These are phyloP conservation scores for Yamadazyma atlantica DNA, from an alignment of 1,139 yeast genomes.

Conservation along the genomic window DNA sequence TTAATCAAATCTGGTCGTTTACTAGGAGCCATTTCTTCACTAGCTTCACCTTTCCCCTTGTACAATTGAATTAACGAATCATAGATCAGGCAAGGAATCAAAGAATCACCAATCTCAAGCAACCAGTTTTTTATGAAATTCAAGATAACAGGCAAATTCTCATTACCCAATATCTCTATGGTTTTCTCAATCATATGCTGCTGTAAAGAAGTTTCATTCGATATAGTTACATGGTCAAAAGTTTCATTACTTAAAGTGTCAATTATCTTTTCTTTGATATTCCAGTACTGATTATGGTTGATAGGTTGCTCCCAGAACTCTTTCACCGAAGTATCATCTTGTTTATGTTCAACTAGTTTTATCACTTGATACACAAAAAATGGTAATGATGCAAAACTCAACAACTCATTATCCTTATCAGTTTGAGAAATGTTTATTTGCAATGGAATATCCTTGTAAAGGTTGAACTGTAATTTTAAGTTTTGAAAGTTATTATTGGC, in stretches of 20 bases:
- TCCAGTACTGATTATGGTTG: constrained; percentile 36
- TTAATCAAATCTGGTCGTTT: constrained; percentile 23
- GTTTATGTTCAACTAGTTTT: constrained; percentile 20
- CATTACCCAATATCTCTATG: constrained; percentile 16
- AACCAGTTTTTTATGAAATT: constrained; percentile 44
- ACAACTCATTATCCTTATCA: constrained; percentile 17
- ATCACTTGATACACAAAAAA: constrained; percentile 28
- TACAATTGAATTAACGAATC: constrained; percentile 34
- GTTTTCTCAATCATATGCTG: constrained; percentile 23
- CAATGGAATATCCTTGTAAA: constrained; percentile 43
- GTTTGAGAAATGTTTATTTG: constrained; percentile 27
- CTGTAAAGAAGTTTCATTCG: constrained; percentile 24
- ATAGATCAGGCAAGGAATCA: constrained; percentile 44
- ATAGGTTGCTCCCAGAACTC: constrained; percentile 33
- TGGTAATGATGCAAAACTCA: constrained; percentile 36
- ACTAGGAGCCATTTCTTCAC: constrained; percentile 2
- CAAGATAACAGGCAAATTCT: constrained; percentile 17
- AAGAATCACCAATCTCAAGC: constrained; percentile 42
- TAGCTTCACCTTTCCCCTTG: constrained; percentile 7
- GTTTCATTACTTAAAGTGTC: constrained; percentile 22
- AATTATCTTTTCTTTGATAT: constrained; percentile 31
- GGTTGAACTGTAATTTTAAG: constrained; percentile 37
- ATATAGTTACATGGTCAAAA: constrained; percentile 15
- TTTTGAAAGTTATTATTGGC: constrained; percentile 39
- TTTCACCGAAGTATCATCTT: constrained; percentile 9